phyloP scores from a whole-genome alignment of 306 rosid genomes.

The Parietaria judaica region DNA sequence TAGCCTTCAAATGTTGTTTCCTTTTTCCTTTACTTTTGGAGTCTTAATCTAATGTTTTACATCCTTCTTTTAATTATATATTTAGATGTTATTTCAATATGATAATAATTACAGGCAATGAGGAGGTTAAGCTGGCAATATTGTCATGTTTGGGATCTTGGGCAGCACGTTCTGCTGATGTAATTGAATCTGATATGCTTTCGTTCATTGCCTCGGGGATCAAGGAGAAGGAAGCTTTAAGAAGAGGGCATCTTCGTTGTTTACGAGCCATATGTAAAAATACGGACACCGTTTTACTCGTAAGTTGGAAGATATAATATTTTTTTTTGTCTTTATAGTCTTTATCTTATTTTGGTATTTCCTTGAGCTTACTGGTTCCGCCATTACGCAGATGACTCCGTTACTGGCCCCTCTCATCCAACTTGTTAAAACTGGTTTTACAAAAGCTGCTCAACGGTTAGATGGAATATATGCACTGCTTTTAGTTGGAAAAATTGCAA shows the following conservation, averaged over 20 bases:
- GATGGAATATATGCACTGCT: slow-evolving; percentile 92
- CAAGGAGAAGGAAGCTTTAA: slow-evolving; percentile 85
- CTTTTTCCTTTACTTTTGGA: background rate
- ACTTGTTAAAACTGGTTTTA: slow-evolving; percentile 92
- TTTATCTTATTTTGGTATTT: slow-evolving; percentile 7
- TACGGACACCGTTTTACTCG: slow-evolving; percentile 57
- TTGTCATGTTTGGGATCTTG: slow-evolving; percentile 71
- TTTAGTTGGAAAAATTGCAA: slow-evolving; percentile 68
- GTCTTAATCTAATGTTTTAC: background rate
- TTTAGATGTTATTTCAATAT: background rate
- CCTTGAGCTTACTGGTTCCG: slow-evolving; percentile 2
- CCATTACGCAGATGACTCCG: slow-evolving; percentile 49
- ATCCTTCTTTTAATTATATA: too few relatives aligned
- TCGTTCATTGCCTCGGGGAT: slow-evolving; percentile 75
- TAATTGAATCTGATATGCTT: slow-evolving; percentile 44
- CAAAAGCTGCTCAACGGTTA: slow-evolving; percentile 85
- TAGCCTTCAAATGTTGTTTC: slow-evolving; percentile 7
- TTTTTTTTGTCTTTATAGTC: slow-evolving; percentile 23
- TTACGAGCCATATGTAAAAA: slow-evolving; percentile 53
- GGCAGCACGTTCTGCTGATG: slow-evolving; percentile 68
- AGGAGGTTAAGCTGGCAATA: slow-evolving; percentile 75
- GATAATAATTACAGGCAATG: slow-evolving; percentile 45
- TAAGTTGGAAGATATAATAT: slow-evolving; percentile 20
- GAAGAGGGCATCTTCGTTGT: slow-evolving; percentile 80
- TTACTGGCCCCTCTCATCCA: slow-evolving; percentile 69